Percentiles rank a stretch among this genome's conserved stretches.
Evolutionary conservation across 371 early-diverging fungal species (phyloP).

Genomic region (Rhizopus delemar): DNA sequence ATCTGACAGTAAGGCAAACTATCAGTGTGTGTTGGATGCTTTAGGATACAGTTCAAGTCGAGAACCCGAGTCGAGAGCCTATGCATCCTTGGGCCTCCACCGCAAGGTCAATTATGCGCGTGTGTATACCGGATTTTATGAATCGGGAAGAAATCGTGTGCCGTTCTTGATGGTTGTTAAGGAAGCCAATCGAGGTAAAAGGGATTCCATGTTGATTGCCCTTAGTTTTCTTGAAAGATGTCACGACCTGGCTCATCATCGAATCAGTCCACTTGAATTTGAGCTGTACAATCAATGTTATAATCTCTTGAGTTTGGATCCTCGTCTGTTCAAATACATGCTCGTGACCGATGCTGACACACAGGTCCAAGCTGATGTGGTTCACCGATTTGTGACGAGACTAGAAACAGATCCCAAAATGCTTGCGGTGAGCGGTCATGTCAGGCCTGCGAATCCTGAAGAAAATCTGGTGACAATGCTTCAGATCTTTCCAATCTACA

Average conservation of each 20-base stretch:
- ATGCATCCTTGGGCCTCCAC: constrained; percentile 41
- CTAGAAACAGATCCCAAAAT: constrained; percentile 40
- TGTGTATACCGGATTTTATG: constrained; percentile 52
- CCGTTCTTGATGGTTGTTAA: constrained; percentile 51
- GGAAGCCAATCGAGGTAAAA: constrained; percentile 50
- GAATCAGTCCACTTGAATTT: constrained; percentile 49
- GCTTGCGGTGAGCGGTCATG: constrained; percentile 52
- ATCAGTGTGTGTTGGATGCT: constrained; percentile 38
- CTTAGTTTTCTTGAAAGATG: constrained; percentile 51
- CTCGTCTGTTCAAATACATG: constrained; percentile 46
- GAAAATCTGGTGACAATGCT: constrained; percentile 51
- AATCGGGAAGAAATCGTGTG: constrained; percentile 48
- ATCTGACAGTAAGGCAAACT: constrained; percentile 35
- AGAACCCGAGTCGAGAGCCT: constrained; percentile 39
- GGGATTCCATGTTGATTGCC: constrained; percentile 44
- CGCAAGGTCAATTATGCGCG: constrained; percentile 44
- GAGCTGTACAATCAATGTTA: constrained; percentile 51
- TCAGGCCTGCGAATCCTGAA: constrained; percentile 51
- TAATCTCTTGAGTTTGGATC: constrained; percentile 47
- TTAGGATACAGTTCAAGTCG: constrained; percentile 45
- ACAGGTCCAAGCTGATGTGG: constrained; percentile 41
- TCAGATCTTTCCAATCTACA: constrained; percentile 49
- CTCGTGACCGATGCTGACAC: constrained; percentile 49
- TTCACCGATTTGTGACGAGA: constrained; percentile 32
- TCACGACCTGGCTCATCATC: constrained; percentile 40